Base-by-base conservation (phyloP, 2,329 filamentous ascomycete species). In the Diaporthe vexans region DNA sequence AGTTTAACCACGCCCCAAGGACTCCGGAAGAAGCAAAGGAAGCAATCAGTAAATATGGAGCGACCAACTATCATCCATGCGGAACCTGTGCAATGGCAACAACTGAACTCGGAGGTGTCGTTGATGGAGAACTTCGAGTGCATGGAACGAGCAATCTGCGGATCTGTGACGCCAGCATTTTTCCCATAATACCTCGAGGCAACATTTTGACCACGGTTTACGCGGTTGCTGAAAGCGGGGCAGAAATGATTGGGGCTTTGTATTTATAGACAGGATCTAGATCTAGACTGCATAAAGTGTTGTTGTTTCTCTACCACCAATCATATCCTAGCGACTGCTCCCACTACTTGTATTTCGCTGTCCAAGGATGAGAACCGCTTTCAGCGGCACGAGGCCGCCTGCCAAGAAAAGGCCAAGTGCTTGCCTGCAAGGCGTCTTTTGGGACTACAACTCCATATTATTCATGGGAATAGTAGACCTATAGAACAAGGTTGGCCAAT, bases 121-220 rank as follows among this genome's bases (percentile, higher is more conserved):
- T 86, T 0, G 81, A 83, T 69, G 75, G 82, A 56, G 76, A 81
- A n/a, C 76, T 86, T 52, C 74, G 80, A 52, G 85, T 86, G 0
- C 85, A 84, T 74, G 85, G 85, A 4, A 82, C 81, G 15, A 77
- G 78, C 37, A 84, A 84, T 65, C 77, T 86, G 58, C 80, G 85
- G 21, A 78, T 86, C 37, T 83, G 84, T 7, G 85, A 86, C 73
- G 81, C 82, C 7, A 82, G 82, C 40, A 81, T 86, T 37, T 82
- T 85, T 29, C 85, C 85, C 9, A 76, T 85, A 29, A 81, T 85
- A 35, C 84, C 84, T 8, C 72, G 77, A 21, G 79, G 78, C 6
- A 80, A 81, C 73, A 75, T 79, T 40, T 73, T 76, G n/a, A 76
- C 74, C 40, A 71, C 77, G 6, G 70, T 75, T 3, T 77, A 77